Evolutionary conservation across 2,329 filamentous ascomycete species (phyloP), one percentile per base, ranked within the genome.

Genomic region (Diaporthe sp.): DNA sequence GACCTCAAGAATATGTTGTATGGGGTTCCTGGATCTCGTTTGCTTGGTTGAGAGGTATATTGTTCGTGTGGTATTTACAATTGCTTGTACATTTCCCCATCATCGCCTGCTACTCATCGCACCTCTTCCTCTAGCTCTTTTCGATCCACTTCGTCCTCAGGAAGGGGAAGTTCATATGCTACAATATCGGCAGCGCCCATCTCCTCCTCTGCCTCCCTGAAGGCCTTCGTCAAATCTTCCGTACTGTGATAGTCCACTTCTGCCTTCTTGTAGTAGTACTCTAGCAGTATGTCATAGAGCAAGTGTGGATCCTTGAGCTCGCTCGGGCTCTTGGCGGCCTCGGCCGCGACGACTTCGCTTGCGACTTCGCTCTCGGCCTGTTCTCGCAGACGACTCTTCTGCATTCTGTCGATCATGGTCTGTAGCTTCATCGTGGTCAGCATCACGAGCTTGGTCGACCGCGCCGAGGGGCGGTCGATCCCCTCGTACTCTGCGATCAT

Each of bases 401-500:
- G 61, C 61, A 75, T 55, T 5, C 37, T 46, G 28, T 73, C 25
- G 17, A 76, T 25, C 49, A 74, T 46, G 22, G 57, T 34, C 62
- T 76, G 73, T 55, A 76, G 73, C 44, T 72, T 69, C 51, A 73
- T 49, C 17, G 75, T 76, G 37, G 75, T 74, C 34, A 74, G 73
- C 51, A 76, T 44, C 39, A 76, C 62, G 28, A 75, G n/a, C 55
- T 65, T 75, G 61, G 34, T 25, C 53, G 59, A 44, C 78, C 79
- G 73, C 78, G 75, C 5, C 77, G 77, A 25, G 73, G 77, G 61
- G 28, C 68, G 59, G 22, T 77, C 74, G 62, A 78, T 73, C n/a
- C 74, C 70, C 53, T 77, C 73, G 25, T 78, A 77, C 69, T 82
- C 83, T 17, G 79, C 77, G 13, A 81, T 78, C 69, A 85, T 79